These are phyloP conservation scores for Aspergillus saccharolyticus DNA, from an alignment of 495 filamentous ascomycete species.

Conservation along the genomic window DNA sequence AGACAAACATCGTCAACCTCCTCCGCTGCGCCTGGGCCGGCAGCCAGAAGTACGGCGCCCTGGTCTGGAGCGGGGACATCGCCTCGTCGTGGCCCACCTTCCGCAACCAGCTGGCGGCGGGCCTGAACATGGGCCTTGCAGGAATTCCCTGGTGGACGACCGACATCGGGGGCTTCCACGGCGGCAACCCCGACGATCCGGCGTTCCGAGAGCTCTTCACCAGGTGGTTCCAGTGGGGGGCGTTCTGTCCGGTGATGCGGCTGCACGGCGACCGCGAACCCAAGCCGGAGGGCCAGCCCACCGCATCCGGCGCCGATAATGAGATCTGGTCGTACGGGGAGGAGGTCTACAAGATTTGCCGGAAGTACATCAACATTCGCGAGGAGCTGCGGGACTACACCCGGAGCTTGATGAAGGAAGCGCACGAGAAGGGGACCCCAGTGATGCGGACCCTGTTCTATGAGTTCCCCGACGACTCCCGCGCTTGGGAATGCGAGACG, in stretches of 20 bases:
- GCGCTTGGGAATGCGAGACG: constrained; percentile 46
- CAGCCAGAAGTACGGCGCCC: constrained; percentile 53
- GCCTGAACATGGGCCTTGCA: constrained; percentile 53
- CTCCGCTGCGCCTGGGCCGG: constrained; percentile 57
- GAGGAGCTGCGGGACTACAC: constrained; percentile 50
- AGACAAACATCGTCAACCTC: constrained; percentile 50
- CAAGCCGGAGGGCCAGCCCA: constrained; percentile 33
- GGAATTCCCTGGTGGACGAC: constrained; percentile 58
- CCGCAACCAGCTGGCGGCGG: constrained; percentile 51
- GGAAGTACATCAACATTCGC: constrained; percentile 48
- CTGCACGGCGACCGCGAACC: constrained; percentile 57
- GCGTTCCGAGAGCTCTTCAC: constrained; percentile 53
- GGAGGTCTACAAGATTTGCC: constrained; percentile 51
- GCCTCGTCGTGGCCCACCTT: constrained; percentile 52
- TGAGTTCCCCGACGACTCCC: constrained; percentile 48
- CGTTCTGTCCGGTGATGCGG: constrained; percentile 57
- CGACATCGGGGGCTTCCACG: constrained; percentile 58
- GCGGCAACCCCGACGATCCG: constrained; percentile 48
- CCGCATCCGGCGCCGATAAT: constrained; percentile 44
- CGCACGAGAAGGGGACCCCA: constrained; percentile 49
- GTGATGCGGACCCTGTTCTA: constrained; percentile 54
- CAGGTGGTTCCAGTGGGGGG: constrained; percentile 58
- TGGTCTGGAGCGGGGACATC: constrained; percentile 57
- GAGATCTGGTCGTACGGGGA: constrained; percentile 58
- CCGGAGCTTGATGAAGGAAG: constrained; percentile 46